Evolutionary conservation across 768 basidiomycete genomes (phyloP).

Genomic region (Auricularia heimuer): DNA sequence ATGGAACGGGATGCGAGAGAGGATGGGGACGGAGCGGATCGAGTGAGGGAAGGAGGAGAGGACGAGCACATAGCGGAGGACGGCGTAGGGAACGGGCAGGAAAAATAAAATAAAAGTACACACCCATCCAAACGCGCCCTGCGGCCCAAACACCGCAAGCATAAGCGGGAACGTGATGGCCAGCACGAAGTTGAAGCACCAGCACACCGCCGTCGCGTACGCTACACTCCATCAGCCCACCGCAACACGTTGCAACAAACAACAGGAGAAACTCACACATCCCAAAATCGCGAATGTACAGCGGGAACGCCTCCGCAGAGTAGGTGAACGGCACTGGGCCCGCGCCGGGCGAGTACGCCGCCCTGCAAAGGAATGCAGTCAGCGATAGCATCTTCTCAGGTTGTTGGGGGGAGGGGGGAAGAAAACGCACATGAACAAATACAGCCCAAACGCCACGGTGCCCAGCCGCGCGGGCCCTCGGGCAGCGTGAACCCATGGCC

Average conservation of each 20-base stretch:
- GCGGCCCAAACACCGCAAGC: constrained; percentile 49
- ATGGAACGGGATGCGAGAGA: no score
- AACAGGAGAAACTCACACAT: constrained; percentile 45
- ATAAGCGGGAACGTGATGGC: constrained; percentile 66
- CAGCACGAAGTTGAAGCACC: constrained; percentile 51
- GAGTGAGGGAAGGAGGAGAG: not conserved
- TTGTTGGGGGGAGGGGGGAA: constrained; percentile 12
- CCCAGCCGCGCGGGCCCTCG: not conserved
- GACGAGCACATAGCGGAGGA: not conserved
- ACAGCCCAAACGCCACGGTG: not conserved
- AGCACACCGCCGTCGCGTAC: constrained; percentile 36
- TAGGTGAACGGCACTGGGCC: constrained; percentile 89
- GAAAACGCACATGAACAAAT: not conserved
- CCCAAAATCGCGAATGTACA: constrained; percentile 70
- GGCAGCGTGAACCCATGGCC: constrained; percentile 33
- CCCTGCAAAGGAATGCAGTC: not conserved
- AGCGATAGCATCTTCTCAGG: no score
- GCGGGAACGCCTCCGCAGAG: constrained; percentile 85
- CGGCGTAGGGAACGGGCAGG: no score
- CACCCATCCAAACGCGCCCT: constrained; percentile 61
- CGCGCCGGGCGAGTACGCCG: constrained; percentile 43
- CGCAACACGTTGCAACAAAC: no score
- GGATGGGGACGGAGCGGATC: no score
- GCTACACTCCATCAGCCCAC: not conserved
- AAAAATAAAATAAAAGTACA: not conserved